Conservation (phyloP, 1,284 basidiomycete species). For the Rhodotorula sp. region DNA sequence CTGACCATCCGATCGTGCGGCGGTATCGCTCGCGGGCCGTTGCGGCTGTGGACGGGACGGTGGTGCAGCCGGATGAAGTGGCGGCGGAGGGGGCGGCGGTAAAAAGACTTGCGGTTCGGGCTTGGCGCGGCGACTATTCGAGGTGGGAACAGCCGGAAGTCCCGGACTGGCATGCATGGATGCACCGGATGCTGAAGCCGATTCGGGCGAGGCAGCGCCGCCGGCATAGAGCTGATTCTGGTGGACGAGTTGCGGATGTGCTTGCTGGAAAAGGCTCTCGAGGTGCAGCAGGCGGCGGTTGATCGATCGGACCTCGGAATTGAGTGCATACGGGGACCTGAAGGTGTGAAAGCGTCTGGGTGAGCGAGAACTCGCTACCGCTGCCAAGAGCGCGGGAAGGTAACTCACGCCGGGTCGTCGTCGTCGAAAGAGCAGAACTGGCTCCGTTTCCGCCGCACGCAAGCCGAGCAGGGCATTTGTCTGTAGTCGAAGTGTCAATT, state of each 20-base stretch:
- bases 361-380: neutral
- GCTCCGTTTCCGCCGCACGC: conserved; percentile 19
- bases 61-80: neutral
- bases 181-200: neutral
- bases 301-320: conserved; percentile 33
- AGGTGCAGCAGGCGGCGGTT: conserved; percentile 33
- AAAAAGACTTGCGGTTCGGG: neutral
- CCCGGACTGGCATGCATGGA: neutral
- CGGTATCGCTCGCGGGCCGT: no score
- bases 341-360: no score
- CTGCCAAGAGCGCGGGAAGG: no score
- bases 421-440: conserved; percentile 20
- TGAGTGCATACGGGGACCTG: conserved; percentile 26
- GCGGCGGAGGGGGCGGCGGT: neutral
- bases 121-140: neutral
- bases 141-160: neutral
- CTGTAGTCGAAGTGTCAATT: neutral
- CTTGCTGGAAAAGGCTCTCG: conserved; percentile 31
- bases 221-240: neutral
- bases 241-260: conserved; percentile 3
- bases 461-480: conserved; percentile 16
- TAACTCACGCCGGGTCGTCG: conserved; percentile 10
- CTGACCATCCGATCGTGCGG: neutral
- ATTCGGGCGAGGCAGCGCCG: neutral
- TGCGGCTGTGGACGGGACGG: no score